A percentile compares a stretch with the other conserved stretches of the same genome.
phyloP scores from a whole-genome alignment of 2,329 filamentous ascomycete genomes.

The Aspergillus ochraceoroseus region DNA sequence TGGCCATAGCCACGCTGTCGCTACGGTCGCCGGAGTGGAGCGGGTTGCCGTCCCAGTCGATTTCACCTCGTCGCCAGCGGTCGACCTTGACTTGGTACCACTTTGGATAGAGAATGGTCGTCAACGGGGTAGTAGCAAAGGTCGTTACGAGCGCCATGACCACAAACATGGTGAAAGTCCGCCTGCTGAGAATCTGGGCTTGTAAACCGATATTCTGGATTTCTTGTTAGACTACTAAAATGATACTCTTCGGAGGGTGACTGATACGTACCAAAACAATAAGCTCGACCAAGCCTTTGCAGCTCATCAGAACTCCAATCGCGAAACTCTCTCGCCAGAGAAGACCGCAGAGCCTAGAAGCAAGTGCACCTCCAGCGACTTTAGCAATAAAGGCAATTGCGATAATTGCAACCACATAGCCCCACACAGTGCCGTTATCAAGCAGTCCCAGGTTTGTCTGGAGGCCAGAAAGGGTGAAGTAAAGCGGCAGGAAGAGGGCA shows the following conservation, averaged over 20 bases:
- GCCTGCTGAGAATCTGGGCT: constrained; percentile 70
- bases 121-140: constrained; percentile 74
- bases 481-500: constrained; percentile 78
- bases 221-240: neutral
- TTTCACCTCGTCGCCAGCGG: constrained; percentile 75
- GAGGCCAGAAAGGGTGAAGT: constrained; percentile 87
- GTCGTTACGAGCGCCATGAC: constrained; percentile 90
- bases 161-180: constrained; percentile 90
- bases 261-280: constrained; percentile 71
- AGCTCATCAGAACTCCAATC: constrained; percentile 90
- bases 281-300: constrained; percentile 88
- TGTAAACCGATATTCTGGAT: constrained; percentile 70
- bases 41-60: constrained; percentile 74
- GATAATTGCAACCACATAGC: constrained; percentile 79
- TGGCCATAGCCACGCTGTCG: constrained; percentile 38
- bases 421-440: constrained; percentile 78
- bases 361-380: constrained; percentile 73
- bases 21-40: constrained; percentile 43
- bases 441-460: constrained; percentile 83
- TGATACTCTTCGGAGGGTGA: neutral
- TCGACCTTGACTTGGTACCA: constrained; percentile 71
- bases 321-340: constrained; percentile 87
- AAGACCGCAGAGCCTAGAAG: constrained; percentile 68
- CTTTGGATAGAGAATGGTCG: constrained; percentile 66
- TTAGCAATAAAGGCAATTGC: constrained; percentile 79